Conservation (phyloP, 139 green algal species). For the Zygnema circumcarinatum region DNA sequence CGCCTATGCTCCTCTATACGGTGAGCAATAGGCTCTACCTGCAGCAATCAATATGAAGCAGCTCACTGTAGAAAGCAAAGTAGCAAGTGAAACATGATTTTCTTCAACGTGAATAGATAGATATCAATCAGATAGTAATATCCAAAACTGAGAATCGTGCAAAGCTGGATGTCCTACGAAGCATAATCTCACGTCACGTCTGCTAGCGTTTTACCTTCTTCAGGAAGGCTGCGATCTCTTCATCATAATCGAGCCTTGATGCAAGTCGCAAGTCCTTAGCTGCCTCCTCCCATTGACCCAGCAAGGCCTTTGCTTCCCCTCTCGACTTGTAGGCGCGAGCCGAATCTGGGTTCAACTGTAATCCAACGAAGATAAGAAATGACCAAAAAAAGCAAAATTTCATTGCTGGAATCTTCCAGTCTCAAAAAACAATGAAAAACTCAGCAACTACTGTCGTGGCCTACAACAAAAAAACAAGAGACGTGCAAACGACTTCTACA, state of each 20-base stretch:
- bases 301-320: constrained; percentile 44
- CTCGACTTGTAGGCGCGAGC: constrained; percentile 48
- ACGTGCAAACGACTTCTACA: too few species aligned
- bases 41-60: not conserved
- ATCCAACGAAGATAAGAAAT: not conserved
- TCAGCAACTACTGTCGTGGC: too few species aligned
- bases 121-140: too few species aligned
- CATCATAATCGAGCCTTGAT: constrained; percentile 43
- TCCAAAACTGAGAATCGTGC: too few species aligned
- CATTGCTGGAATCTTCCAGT: too few species aligned
- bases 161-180: too few species aligned
- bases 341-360: constrained; percentile 53
- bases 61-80: not conserved
- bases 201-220: too few species aligned
- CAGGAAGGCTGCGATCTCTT: constrained; percentile 37
- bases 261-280: constrained; percentile 44
- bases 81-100: constrained; percentile 16
- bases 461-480: too few species aligned
- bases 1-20: constrained; percentile 25
- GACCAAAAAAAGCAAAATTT: too few species aligned
- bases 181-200: too few species aligned
- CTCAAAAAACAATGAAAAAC: too few species aligned
- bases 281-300: constrained; percentile 57
- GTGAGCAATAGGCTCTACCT: constrained; percentile 50
- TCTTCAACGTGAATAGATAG: too few species aligned